phyloP scores from a whole-genome alignment of 2,329 filamentous ascomycete genomes.

The Whalleya microplaca region DNA sequence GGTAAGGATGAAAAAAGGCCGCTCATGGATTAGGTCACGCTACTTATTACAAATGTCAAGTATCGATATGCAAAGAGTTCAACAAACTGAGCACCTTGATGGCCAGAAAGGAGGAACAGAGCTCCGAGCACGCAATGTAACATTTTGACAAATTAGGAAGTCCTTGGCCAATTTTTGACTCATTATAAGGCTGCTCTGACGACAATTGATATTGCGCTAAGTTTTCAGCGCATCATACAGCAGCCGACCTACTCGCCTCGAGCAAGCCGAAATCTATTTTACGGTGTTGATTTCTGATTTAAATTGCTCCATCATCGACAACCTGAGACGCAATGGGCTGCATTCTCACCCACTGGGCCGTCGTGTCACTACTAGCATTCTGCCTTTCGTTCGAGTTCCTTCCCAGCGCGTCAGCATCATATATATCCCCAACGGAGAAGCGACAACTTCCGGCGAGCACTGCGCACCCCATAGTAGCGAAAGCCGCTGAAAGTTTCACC shows the following conservation, averaged over 20 bases:
- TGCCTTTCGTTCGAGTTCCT: neutral
- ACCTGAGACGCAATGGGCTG: neutral
- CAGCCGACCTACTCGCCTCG: too few relatives aligned
- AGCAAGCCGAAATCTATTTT: too few relatives aligned
- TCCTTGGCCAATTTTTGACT: too few relatives aligned
- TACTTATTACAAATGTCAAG: neutral
- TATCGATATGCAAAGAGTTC: constrained; percentile 27
- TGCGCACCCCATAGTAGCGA: constrained; percentile 28
- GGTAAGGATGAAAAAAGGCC: too few relatives aligned
- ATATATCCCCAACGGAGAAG: constrained; percentile 1
- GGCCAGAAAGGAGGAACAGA: constrained; percentile 4
- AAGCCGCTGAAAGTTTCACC: constrained; percentile 41
- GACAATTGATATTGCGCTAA: too few relatives aligned
- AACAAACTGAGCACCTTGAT: constrained; percentile 29
- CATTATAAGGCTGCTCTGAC: too few relatives aligned
- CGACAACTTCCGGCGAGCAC: constrained; percentile 15
- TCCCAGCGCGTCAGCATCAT: constrained; percentile 6
- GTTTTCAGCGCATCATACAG: too few relatives aligned
- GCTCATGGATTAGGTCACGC: too few relatives aligned
- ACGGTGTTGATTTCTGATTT: neutral
- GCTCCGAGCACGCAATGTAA: neutral
- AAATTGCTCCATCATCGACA: neutral
- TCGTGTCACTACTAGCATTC: neutral
- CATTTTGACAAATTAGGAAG: too few relatives aligned
- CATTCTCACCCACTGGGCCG: neutral